phyloP scores from a whole-genome alignment of 2,329 filamentous ascomycete species.

The Orbilia javanica region DNA sequence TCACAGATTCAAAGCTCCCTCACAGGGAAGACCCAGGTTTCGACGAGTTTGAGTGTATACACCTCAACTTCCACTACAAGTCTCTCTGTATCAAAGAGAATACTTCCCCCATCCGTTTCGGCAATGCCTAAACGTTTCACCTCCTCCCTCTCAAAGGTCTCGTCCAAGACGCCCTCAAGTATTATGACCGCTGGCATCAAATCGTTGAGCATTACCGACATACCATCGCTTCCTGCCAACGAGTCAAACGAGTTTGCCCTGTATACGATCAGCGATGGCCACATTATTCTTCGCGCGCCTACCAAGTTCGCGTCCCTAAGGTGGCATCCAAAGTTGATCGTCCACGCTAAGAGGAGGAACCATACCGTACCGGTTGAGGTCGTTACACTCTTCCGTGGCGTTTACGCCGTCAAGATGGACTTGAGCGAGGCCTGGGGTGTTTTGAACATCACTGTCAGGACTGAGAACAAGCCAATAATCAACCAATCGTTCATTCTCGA shows the following conservation, averaged over 20 bases:
- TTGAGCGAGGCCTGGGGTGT: slow-evolving; percentile 72
- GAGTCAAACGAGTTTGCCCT: slow-evolving; percentile 68
- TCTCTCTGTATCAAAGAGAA: slow-evolving; percentile 41
- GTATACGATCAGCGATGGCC: slow-evolving; percentile 70
- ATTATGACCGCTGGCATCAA: slow-evolving; percentile 48
- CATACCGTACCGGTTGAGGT: slow-evolving; percentile 66
- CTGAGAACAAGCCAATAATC: slow-evolving; percentile 72
- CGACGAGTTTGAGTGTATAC: slow-evolving; percentile 22
- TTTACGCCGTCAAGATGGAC: slow-evolving; percentile 67
- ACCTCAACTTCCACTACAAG: slow-evolving; percentile 33
- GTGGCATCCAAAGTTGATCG: slow-evolving; percentile 68
- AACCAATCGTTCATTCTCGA: slow-evolving; percentile 74
- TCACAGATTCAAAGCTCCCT: slow-evolving; percentile 6
- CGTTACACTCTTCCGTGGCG: slow-evolving; percentile 70
- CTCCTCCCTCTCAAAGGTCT: slow-evolving; percentile 28
- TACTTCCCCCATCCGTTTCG: background rate
- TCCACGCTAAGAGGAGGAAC: slow-evolving; percentile 68
- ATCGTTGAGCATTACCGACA: slow-evolving; percentile 47
- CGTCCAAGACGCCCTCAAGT: slow-evolving; percentile 14
- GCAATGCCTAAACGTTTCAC: background rate
- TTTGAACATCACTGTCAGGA: slow-evolving; percentile 72
- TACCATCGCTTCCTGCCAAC: slow-evolving; percentile 58
- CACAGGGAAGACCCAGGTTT: slow-evolving; percentile 19
- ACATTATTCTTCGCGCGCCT: slow-evolving; percentile 70
- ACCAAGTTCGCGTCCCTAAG: slow-evolving; percentile 66